Evolutionary conservation across 768 basidiomycete genomes (phyloP), one percentile per base, ranked within the genome.

Genomic region (Leccinum uliginosum): DNA sequence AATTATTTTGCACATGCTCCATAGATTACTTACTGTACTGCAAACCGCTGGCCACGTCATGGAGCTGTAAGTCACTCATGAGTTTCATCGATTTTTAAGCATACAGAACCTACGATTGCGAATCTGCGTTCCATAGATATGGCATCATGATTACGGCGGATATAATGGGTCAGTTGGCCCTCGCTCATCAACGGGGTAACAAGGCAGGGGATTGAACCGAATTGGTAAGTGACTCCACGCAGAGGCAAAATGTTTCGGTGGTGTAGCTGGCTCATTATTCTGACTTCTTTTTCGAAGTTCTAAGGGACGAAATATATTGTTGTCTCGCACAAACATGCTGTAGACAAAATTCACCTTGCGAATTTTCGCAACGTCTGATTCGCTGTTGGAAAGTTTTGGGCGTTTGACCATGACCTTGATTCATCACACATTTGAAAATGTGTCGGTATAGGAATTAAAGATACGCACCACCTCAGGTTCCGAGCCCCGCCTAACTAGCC

Each of bases 121-220:
- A 62, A 23, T 50, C 11, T 55, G 3, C 34, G 53, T 43, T 62
- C 50, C 21, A 29, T 27, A 3, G 56, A 54, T 23, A 62, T 44
- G 11, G 34, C 32, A 11, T 1, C 2, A 27, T 58, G 34, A 4
- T 53, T 57, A 2, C 53, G 53, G n/a, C 46, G n/a, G 15, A 62
- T 30, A 21, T n/a, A 43, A 15, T 57, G 50, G 12, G 60, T 58
- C 19, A 62, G 29, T 17, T 43, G 0, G 19, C 60, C 61, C 30
- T 62, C 56, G 14, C 29, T 38, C 60, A 58, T 58, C 53, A 50
- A 62, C 21, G 56, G 60, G 4, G 60, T 61, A n/a, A 62, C 57
- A 3, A 62, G 11, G 21, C 34, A 57, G 1, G 61, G 60, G 7
- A 58, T 45, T 21, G 45, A 55, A 24, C 51, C 56, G n/a, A 58